Evolutionary conservation across 139 green algal genomes (phyloP).

Genomic region (Chlorella ohadii): DNA sequence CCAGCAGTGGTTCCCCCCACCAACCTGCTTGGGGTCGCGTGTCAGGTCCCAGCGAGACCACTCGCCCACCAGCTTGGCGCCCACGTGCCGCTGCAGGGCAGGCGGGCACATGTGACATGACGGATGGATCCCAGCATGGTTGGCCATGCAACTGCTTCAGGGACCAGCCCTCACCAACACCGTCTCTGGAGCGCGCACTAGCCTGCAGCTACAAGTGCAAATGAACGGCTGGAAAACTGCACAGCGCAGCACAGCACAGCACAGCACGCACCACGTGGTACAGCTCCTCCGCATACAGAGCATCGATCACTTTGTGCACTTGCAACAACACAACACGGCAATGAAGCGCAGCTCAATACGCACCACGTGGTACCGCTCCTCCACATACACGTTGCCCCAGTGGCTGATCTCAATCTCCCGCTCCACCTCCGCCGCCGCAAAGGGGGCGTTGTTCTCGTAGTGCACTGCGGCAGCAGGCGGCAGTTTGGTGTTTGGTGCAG

Average conservation of each 20-base stretch:
- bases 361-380: conserved; percentile 87
- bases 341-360: not conserved
- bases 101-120: too few relatives aligned
- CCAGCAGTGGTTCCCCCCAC: too few relatives aligned
- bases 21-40: not conserved
- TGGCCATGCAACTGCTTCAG: too few relatives aligned
- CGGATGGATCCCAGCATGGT: too few relatives aligned
- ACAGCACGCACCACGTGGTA: conserved; percentile 58
- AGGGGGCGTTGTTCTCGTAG: conserved; percentile 84
- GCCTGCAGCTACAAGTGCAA: too few relatives aligned
- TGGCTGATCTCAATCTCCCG: conserved; percentile 92
- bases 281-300: conserved; percentile 90
- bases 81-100: conserved; percentile 27
- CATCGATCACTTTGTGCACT: too few relatives aligned
- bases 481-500: too few relatives aligned
- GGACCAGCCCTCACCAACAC: too few relatives aligned
- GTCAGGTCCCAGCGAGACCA: conserved; percentile 74
- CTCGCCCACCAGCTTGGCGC: conserved; percentile 45
- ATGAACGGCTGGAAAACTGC: too few relatives aligned
- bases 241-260: too few relatives aligned
- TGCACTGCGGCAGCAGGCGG: conserved; percentile 61
- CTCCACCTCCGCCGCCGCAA: conserved; percentile 67
- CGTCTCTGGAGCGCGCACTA: too few relatives aligned
- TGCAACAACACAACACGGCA: too few relatives aligned
- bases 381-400: conserved; percentile 93